These are phyloP conservation scores for Chloris gayana DNA, from an alignment of 176 grass and related monocot species.

Conservation along the genomic window DNA sequence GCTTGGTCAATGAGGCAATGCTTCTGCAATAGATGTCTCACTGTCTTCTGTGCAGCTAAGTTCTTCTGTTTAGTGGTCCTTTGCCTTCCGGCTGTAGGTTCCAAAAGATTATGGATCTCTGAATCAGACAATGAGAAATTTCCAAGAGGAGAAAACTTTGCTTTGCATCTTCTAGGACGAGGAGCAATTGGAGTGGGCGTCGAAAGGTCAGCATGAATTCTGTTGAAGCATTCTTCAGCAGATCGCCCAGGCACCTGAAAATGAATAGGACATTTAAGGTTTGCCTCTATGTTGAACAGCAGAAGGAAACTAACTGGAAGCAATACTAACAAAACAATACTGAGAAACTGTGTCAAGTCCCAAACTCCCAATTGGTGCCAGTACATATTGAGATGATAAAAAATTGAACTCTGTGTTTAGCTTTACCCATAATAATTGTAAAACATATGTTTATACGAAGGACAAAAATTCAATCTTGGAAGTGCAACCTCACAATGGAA, in stretches of 20 bases:
- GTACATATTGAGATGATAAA: not conserved
- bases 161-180: conserved; percentile 58
- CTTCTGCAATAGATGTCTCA: conserved; percentile 79
- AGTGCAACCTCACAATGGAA: not conserved
- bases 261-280: conserved; percentile 7
- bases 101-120: conserved; percentile 43
- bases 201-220: conserved; percentile 65
- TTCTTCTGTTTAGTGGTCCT: conserved; percentile 59
- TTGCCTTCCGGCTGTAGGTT: conserved; percentile 38
- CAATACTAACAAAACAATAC: not conserved
- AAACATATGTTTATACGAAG: not conserved
- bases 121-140: conserved; percentile 56
- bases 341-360: not conserved
- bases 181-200: conserved; percentile 70
- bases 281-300: not conserved
- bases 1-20: conserved; percentile 59
- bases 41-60: conserved; percentile 61
- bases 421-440: not conserved
- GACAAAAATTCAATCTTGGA: not conserved
- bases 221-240: conserved; percentile 81
- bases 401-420: not conserved
- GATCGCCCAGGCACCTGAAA: conserved; percentile 79
- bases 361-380: not conserved
- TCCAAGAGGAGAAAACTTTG: conserved; percentile 58
- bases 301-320: not conserved